These are phyloP conservation scores for Cunninghamia lanceolata DNA, from an alignment of 75 land plant species.

Conservation along the genomic window DNA sequence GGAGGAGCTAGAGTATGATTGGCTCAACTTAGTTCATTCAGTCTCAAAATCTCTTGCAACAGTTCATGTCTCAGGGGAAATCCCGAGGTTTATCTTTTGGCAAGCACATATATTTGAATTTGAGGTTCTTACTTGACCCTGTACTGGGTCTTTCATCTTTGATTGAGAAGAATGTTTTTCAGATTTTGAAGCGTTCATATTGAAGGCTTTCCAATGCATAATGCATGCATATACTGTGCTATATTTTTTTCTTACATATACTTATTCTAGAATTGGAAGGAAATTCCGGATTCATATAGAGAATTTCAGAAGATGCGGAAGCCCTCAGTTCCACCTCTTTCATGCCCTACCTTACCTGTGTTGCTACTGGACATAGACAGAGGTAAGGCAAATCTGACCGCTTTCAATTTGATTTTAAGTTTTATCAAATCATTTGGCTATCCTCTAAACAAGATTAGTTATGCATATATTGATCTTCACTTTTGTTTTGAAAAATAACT, in stretches of 20 bases:
- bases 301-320: conserved; percentile 50
- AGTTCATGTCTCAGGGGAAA: conserved; percentile 16
- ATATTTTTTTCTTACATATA: not conserved
- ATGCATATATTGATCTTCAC: not conserved
- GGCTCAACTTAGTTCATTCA: conserved; percentile 30
- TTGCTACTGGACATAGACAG: conserved; percentile 33
- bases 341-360: conserved; percentile 44
- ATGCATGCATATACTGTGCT: not conserved
- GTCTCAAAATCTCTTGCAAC: conserved; percentile 35
- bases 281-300: conserved; percentile 48
- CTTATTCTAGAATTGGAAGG: conserved; percentile 28
- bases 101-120: conserved; percentile 57
- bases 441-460: not conserved
- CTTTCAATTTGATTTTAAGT: not conserved
- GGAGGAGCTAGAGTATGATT: conserved; percentile 63
- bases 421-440: not conserved
- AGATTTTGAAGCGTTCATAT: not conserved
- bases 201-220: not conserved
- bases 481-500: not conserved
- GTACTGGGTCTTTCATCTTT: conserved; percentile 2
- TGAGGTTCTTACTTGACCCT: conserved; percentile 42
- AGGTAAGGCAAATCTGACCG: conserved; percentile 36
- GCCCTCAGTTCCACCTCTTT: conserved; percentile 39
- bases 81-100: conserved; percentile 49
- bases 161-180: not conserved